Base-by-base conservation (phyloP, 495 filamentous ascomycete species). In the Astrocystis sublimbata region DNA sequence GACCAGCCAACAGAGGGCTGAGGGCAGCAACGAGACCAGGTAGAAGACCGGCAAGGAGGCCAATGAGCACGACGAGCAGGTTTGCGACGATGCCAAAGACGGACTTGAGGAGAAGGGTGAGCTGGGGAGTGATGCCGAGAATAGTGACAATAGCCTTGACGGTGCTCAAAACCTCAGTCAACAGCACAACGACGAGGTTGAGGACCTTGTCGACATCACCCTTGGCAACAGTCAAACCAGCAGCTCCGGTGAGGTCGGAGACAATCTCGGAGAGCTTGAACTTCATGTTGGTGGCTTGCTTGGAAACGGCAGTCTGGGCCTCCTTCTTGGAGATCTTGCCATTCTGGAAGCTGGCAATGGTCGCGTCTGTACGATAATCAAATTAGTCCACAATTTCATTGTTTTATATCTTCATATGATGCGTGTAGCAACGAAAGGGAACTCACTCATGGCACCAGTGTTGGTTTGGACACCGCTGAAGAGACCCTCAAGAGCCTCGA, bases 141-240 rank as follows among this genome's bases (percentile, higher is more conserved):
- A 51, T 51, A n/a, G 47, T 51, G 28, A 51, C 47, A 33, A 51
- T 26, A 15, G 26, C 28, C 47, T 51, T 51, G 28, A 51, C 47
- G 28, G 47, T 51, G 47, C 26, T 33, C 28, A 51, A 51, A n/a
- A 51, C 47, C 47, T 51, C 47, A 33, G 47, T 17, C 30, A 51
- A 19, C 15, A 51, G 47, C 19, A 19, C 30, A 6, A 51, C 47
- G 28, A 51, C 47, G 12, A 51, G 47, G 47, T 51, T 51, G 28
- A 51, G 47, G 26, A 51, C 47, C 47, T 51, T 51, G 47, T 51
- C 15, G 47, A 51, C 47, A 33, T 51, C 47, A 21, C 47, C 47
- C 47, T 51, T n/a, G 13, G 47, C n/a, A 7, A 51, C 47, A 4
- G 6, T 19, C 15, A 51, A 30, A 33, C 47, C 47, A 19, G 28